phyloP scores from a whole-genome alignment of 2,329 filamentous ascomycete genomes.

The Pseudohalonectria lignicola region DNA sequence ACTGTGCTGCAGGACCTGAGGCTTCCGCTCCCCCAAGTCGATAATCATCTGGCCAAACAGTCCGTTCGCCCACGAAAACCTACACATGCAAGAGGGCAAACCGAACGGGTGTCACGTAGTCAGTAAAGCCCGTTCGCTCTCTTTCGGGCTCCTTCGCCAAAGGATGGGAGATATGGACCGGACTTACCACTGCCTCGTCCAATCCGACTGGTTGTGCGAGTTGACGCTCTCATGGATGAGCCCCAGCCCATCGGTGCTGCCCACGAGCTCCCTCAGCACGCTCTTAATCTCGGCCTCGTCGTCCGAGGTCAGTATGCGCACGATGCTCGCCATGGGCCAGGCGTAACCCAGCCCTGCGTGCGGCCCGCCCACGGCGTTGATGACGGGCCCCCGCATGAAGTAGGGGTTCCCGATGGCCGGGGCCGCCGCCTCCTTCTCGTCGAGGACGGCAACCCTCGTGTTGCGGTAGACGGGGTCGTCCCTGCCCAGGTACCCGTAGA shows the following conservation, averaged over 20 bases:
- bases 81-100: slow-evolving; percentile 28
- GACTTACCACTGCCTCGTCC: slow-evolving; percentile 32
- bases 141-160: neutral
- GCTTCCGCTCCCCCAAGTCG: slow-evolving; percentile 61
- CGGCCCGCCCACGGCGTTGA: slow-evolving; percentile 40
- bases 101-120: no score
- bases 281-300: slow-evolving; percentile 62
- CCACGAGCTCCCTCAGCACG: slow-evolving; percentile 54
- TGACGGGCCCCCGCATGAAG: slow-evolving; percentile 42
- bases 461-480: slow-evolving; percentile 58
- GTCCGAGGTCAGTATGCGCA: slow-evolving; percentile 67
- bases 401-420: slow-evolving; percentile 57
- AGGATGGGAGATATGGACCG: neutral
- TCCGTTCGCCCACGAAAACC: slow-evolving; percentile 87
- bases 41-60: slow-evolving; percentile 77
- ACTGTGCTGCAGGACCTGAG: slow-evolving; percentile 30
- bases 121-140: no score
- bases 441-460: slow-evolving; percentile 62
- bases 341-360: slow-evolving; percentile 55
- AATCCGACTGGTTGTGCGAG: slow-evolving; percentile 40
- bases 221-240: slow-evolving; percentile 74
- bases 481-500: slow-evolving; percentile 46
- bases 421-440: slow-evolving; percentile 1
- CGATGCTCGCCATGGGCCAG: slow-evolving; percentile 81
- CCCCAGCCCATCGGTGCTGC: slow-evolving; percentile 60